phyloP scores from a whole-genome alignment of 2,329 filamentous ascomycete species.

The Colletotrichum tanaceti region DNA sequence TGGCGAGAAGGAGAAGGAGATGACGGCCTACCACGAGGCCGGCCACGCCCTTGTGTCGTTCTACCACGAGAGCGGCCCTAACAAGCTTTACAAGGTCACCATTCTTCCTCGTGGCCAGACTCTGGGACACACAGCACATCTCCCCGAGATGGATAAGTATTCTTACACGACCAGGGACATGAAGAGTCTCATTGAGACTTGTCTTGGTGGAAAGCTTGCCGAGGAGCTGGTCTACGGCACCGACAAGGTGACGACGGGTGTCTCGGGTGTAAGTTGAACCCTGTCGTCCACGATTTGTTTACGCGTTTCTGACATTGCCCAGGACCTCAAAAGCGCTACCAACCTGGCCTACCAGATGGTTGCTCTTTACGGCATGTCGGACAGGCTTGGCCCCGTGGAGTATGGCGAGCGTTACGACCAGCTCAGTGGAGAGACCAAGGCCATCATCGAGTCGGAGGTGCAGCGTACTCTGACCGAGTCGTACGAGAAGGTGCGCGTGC shows the following conservation, averaged over 20 bases:
- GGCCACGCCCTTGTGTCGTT: constrained; percentile 93
- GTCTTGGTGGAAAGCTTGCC: constrained; percentile 87
- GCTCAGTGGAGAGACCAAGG: constrained; percentile 87
- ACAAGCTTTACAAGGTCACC: constrained; percentile 94
- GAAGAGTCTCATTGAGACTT: constrained; percentile 80
- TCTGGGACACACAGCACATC: constrained; percentile 86
- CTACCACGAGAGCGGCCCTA: constrained; percentile 77
- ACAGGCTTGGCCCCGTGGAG: constrained; percentile 88
- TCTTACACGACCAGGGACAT: constrained; percentile 88
- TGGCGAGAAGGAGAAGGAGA: constrained; percentile 90
- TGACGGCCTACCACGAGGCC: constrained; percentile 97
- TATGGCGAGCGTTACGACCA: constrained; percentile 82
- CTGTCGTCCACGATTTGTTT: neutral
- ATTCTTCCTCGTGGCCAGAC: constrained; percentile 91
- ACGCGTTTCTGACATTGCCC: constrained; percentile 44
- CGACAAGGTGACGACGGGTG: constrained; percentile 92
- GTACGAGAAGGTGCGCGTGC: constrained; percentile 75
- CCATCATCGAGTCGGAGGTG: constrained; percentile 89
- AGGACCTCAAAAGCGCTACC: constrained; percentile 89
- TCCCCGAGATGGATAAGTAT: constrained; percentile 94
- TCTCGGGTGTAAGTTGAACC: constrained; percentile 73
- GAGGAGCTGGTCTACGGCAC: constrained; percentile 92
- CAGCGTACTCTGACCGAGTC: constrained; percentile 86
- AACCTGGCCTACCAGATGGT: constrained; percentile 88
- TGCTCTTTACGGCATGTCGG: constrained; percentile 89